phyloP scores from a whole-genome alignment of 1,139 yeast genomes.

The Geotrichum siamense region DNA sequence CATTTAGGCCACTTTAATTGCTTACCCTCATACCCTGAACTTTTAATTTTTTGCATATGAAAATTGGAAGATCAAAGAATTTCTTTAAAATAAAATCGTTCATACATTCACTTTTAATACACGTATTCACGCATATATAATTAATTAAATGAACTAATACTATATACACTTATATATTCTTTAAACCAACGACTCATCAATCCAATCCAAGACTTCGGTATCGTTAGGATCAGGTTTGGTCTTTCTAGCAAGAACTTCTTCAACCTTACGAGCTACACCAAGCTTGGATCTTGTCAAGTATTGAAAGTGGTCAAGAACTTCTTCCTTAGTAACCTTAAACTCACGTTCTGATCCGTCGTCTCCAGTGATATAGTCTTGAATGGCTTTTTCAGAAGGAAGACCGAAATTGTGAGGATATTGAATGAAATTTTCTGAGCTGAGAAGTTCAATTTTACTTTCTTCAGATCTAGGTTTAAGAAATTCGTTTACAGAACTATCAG shows the following conservation, averaged over 20 bases:
- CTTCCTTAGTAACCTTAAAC: slow-evolving; percentile 61
- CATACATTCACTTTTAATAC: not conserved
- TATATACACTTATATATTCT: slow-evolving; percentile 1
- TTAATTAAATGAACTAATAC: not conserved
- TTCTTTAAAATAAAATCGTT: not conserved
- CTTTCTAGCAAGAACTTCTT: slow-evolving; percentile 50
- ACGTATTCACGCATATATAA: no score
- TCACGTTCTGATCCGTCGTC: slow-evolving; percentile 41
- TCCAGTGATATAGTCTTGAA: slow-evolving; percentile 56
- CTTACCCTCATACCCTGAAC: no score
- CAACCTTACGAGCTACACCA: slow-evolving; percentile 57
- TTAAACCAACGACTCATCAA: slow-evolving; percentile 28
- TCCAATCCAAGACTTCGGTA: slow-evolving; percentile 57
- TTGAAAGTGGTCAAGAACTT: slow-evolving; percentile 56
- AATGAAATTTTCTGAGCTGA: slow-evolving; percentile 40
- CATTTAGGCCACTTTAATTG: no score
- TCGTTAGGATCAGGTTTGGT: slow-evolving; percentile 54
- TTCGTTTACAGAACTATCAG: slow-evolving; percentile 14
- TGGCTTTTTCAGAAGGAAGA: slow-evolving; percentile 63
- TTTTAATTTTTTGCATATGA: no score
- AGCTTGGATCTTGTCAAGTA: slow-evolving; percentile 46
- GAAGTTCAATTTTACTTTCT: slow-evolving; percentile 26
- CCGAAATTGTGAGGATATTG: slow-evolving; percentile 75
- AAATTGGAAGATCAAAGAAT: no score
- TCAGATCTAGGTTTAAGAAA: slow-evolving; percentile 34